A percentile compares a stretch with the other conserved stretches of the same genome.
phyloP scores from a whole-genome alignment of 108 stramenopile species.

The Nannochloropsis granulata region DNA sequence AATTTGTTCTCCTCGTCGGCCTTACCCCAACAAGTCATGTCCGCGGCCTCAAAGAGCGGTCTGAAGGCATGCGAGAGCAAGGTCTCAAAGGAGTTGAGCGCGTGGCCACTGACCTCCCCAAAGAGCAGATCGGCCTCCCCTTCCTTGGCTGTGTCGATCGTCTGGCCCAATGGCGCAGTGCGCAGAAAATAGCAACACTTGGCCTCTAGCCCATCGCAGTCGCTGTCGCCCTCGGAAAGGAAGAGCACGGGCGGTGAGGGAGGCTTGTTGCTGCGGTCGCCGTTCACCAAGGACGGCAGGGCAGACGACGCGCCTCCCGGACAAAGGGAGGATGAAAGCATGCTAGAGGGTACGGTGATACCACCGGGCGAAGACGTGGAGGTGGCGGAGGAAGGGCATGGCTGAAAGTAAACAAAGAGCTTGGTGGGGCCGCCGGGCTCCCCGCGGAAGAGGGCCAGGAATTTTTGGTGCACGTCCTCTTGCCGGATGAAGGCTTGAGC shows the following conservation, averaged over 20 bases:
- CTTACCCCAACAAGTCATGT: slow-evolving; percentile 55
- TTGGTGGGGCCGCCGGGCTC: slow-evolving; percentile 33
- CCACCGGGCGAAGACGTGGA: background rate
- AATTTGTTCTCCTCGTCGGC: slow-evolving; percentile 50
- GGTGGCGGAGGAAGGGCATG: background rate
- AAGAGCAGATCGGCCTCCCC: slow-evolving; percentile 46
- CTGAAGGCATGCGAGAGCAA: slow-evolving; percentile 45
- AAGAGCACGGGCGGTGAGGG: slow-evolving; percentile 37
- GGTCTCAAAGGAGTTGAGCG: slow-evolving; percentile 52
- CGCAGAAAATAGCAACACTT: slow-evolving; percentile 37
- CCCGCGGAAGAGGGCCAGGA: slow-evolving; percentile 47
- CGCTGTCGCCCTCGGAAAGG: slow-evolving; percentile 42
- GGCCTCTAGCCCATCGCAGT: slow-evolving; percentile 24
- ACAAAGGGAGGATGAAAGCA: background rate
- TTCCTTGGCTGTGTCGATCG: slow-evolving; percentile 35
- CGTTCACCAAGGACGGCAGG: background rate
- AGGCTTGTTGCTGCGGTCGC: background rate
- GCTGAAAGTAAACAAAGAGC: slow-evolving; percentile 54
- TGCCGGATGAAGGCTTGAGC: slow-evolving; percentile 45
- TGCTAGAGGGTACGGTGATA: background rate
- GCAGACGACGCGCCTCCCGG: background rate
- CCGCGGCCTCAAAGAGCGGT: slow-evolving; percentile 47
- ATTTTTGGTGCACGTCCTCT: slow-evolving; percentile 17
- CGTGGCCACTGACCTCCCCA: slow-evolving; percentile 49
- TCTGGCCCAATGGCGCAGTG: background rate